Base-by-base conservation (phyloP, 306 rosid genomes). In the Canavalia ensiformis region DNA sequence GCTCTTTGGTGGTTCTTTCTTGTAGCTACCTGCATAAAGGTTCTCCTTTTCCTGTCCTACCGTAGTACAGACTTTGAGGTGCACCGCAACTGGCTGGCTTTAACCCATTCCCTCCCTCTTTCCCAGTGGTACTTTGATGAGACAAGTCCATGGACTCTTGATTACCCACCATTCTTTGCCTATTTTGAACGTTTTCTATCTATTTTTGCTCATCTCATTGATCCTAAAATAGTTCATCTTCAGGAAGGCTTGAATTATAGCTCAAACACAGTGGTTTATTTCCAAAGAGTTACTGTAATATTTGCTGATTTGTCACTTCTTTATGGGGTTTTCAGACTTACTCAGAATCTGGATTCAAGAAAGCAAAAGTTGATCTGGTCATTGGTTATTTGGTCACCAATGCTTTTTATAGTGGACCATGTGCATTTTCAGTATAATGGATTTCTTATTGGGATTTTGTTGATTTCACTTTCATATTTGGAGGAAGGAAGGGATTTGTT, bases 341-440 rank as follows among this genome's bases (percentile, higher is more conserved):
- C 86, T 7, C 56, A 75, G 57, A 90, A 84, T 56, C 68, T 84
- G 86, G 90, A 87, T 85, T 88, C 86, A 4, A 67, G 74, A 67
- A 90, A 83, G 88, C 84, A 84, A 84, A 89, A 74, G 41, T 44
- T 90, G 86, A 83, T 91, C 62, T 93, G 95, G 88, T 85, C 83
- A 6, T 84, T 90, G 90, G 82, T 91, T 75, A 65, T 95, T 78
- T 93, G 99, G 97, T 95, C 96, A n/a, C 99, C 98, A 0, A 86
- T 90, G 92, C 92, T 95, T 76, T 72, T 95, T 72, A 85, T 91
- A 60, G 98, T 95, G 75, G 99, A 95, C 75, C 97, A 91, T 77
- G 8, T 95, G 85, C 98, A 95, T 87, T 93, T 95, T 59, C 99
- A 90, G 90, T 91, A 93, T 75, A 95, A 95, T 80, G 99, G 99